Conservation (phyloP, 2,329 filamentous ascomycete species). For the Fusarium sp. region DNA sequence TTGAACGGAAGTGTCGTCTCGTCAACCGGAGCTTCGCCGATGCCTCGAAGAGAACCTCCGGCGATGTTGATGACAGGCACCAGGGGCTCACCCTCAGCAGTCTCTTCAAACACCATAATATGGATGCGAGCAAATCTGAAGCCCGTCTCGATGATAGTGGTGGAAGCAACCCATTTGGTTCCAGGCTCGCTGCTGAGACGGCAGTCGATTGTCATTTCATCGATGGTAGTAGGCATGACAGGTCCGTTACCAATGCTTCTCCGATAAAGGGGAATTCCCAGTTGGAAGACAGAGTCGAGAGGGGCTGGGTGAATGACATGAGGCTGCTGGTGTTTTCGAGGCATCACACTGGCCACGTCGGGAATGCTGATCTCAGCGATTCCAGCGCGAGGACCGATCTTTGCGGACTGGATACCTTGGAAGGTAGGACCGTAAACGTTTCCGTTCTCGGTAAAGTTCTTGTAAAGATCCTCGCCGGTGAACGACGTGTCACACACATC, state of each 20-base stretch:
- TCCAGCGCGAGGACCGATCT: background rate
- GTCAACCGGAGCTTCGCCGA: slow-evolving; percentile 17
- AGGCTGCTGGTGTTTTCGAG: slow-evolving; percentile 34
- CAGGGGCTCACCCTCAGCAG: background rate
- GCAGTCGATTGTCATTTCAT: slow-evolving; percentile 17
- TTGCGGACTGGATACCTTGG: slow-evolving; percentile 11
- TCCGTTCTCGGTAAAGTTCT: slow-evolving; percentile 15
- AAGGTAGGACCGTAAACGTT: slow-evolving; percentile 25
- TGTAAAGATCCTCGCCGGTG: slow-evolving; percentile 8
- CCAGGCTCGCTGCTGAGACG: slow-evolving; percentile 11
- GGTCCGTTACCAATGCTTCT: slow-evolving; percentile 19
- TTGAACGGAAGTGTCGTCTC: slow-evolving; percentile 14
- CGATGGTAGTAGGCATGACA: slow-evolving; percentile 27
- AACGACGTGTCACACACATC: slow-evolving; percentile 8
- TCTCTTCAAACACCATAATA: slow-evolving; percentile 21
- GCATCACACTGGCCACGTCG: slow-evolving; percentile 34
- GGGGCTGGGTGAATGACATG: slow-evolving; percentile 50
- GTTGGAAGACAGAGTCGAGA: slow-evolving; percentile 48
- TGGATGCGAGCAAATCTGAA: slow-evolving; percentile 19
- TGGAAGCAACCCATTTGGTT: slow-evolving; percentile 20
- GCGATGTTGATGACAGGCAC: slow-evolving; percentile 11
- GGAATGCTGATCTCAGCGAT: slow-evolving; percentile 17
- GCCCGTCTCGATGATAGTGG: slow-evolving; percentile 10
- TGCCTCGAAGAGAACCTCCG: slow-evolving; percentile 17
- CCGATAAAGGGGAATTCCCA: slow-evolving; percentile 12